Percentiles rank a stretch among this genome's conserved stretches.
Evolutionary conservation across 352 stramenopile genomes (phyloP).

Genomic region (Phytophthora ohioensis): DNA sequence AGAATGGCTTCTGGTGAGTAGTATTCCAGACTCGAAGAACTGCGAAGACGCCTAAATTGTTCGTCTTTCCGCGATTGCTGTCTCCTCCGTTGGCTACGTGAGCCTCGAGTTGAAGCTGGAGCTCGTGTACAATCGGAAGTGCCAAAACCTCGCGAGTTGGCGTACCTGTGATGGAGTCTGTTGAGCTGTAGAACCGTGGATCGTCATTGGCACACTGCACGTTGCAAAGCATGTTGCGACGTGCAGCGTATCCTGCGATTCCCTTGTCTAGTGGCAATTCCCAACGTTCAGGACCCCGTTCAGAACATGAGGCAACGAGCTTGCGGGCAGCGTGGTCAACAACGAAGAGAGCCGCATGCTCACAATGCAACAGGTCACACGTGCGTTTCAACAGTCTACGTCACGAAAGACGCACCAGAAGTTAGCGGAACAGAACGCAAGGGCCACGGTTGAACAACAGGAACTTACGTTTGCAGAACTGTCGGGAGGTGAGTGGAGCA

Average conservation of each 20-base stretch:
- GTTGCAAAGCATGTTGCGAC: slow-evolving; percentile 68
- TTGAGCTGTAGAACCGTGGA: slow-evolving; percentile 77
- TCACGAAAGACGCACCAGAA: background rate
- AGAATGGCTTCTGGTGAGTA: slow-evolving; percentile 74
- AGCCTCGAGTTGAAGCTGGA: slow-evolving; percentile 40
- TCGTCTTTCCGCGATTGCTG: slow-evolving; percentile 19
- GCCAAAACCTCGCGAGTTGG: slow-evolving; percentile 71
- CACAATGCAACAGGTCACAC: slow-evolving; percentile 74
- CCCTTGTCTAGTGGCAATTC: slow-evolving; percentile 80
- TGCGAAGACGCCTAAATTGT: slow-evolving; percentile 54
- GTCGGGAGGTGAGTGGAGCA: slow-evolving; percentile 57
- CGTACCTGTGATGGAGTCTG: slow-evolving; percentile 71
- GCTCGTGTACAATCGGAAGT: slow-evolving; percentile 70
- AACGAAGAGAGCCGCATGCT: slow-evolving; percentile 73
- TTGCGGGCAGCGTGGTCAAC: slow-evolving; percentile 56
- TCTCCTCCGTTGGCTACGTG: slow-evolving; percentile 14
- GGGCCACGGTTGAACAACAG: background rate
- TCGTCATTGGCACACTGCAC: slow-evolving; percentile 76
- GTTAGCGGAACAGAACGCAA: background rate
- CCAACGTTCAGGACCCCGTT: slow-evolving; percentile 56
- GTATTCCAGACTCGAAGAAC: slow-evolving; percentile 82
- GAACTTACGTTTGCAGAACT: slow-evolving; percentile 43
- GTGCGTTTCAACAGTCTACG: slow-evolving; percentile 55
- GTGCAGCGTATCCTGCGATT: slow-evolving; percentile 62
- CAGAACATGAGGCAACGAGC: slow-evolving; percentile 46